phyloP scores from a whole-genome alignment of 805 yeast genomes.

The Ogataea saltuana region DNA sequence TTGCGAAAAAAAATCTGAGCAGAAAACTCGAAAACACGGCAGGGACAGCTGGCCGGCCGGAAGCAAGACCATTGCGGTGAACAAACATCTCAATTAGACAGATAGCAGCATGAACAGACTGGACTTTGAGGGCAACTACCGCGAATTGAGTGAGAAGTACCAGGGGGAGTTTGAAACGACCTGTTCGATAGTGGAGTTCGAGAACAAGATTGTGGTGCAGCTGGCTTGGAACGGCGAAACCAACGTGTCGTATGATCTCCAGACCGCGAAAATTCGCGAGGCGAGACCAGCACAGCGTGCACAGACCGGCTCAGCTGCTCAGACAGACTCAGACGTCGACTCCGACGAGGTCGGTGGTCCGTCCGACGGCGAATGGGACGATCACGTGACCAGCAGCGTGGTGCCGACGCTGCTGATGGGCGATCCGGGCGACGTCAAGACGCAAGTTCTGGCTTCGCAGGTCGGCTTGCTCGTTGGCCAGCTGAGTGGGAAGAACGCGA shows the following conservation, averaged over 20 bases:
- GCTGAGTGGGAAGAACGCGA: constrained; percentile 39
- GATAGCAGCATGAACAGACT: neutral
- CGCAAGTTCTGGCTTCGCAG: constrained; percentile 48
- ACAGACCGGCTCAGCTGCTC: constrained; percentile 8
- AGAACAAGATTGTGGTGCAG: constrained; percentile 43
- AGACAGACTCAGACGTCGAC: constrained; percentile 22
- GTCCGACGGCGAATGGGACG: constrained; percentile 14
- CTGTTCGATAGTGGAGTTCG: constrained; percentile 34
- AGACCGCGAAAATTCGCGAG: constrained; percentile 25
- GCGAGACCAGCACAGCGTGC: constrained; percentile 15
- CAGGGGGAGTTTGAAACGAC: constrained; percentile 17
- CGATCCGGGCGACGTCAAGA: constrained; percentile 45
- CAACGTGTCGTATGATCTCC: constrained; percentile 51
- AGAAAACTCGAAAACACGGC: neutral
- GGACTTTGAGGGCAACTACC: constrained; percentile 14
- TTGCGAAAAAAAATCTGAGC: neutral
- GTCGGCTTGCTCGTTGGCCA: constrained; percentile 44
- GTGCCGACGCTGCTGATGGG: constrained; percentile 43
- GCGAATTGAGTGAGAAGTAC: constrained; percentile 12
- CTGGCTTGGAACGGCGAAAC: constrained; percentile 45
- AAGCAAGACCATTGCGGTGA: neutral
- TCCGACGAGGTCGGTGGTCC: constrained; percentile 15
- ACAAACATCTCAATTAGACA: neutral
- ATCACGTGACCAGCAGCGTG: constrained; percentile 6
- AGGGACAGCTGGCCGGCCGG: neutral